These are phyloP conservation scores for Ceratocystis cacaofunesta DNA, from an alignment of 2,329 filamentous ascomycete species.

Conservation along the genomic window DNA sequence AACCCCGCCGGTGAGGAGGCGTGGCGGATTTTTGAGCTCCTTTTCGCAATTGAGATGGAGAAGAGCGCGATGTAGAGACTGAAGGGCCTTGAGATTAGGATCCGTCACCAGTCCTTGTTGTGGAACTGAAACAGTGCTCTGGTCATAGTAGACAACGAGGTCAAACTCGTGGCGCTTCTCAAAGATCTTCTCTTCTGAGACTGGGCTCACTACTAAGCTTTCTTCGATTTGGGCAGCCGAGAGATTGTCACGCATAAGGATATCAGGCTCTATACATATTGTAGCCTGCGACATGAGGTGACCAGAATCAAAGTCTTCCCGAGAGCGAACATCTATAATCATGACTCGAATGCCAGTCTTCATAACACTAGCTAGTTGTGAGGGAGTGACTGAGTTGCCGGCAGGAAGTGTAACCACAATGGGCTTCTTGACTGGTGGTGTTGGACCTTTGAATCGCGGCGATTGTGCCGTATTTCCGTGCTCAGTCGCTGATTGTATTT, in stretches of 20 bases:
- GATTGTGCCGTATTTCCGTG: background rate
- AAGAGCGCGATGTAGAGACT: constrained; percentile 60
- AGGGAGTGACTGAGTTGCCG: constrained; percentile 46
- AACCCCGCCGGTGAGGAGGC: constrained; percentile 67
- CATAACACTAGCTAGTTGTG: constrained; percentile 58
- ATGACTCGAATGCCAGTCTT: constrained; percentile 47
- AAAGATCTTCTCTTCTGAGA: constrained; percentile 63
- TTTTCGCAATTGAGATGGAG: constrained; percentile 71
- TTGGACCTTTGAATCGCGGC: background rate
- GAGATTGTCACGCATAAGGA: constrained; percentile 53
- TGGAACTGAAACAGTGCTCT: constrained; percentile 42
- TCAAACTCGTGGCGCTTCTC: constrained; percentile 62
- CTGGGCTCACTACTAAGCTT: constrained; percentile 53
- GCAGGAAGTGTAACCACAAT: constrained; percentile 33
- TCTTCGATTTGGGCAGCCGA: constrained; percentile 49
- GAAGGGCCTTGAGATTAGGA: constrained; percentile 12
- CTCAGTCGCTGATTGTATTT: background rate
- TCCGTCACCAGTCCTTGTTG: constrained; percentile 17
- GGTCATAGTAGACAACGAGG: constrained; percentile 81
- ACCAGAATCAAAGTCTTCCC: constrained; percentile 70
- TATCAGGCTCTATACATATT: constrained; percentile 75
- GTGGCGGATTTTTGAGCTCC: constrained; percentile 56
- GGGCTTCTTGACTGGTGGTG: background rate
- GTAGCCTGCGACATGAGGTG: constrained; percentile 74
- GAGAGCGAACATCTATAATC: constrained; percentile 69